These are phyloP conservation scores for Herpetomonas tarakana DNA, from an alignment of 208 protist genomes.

Conservation along the genomic window DNA sequence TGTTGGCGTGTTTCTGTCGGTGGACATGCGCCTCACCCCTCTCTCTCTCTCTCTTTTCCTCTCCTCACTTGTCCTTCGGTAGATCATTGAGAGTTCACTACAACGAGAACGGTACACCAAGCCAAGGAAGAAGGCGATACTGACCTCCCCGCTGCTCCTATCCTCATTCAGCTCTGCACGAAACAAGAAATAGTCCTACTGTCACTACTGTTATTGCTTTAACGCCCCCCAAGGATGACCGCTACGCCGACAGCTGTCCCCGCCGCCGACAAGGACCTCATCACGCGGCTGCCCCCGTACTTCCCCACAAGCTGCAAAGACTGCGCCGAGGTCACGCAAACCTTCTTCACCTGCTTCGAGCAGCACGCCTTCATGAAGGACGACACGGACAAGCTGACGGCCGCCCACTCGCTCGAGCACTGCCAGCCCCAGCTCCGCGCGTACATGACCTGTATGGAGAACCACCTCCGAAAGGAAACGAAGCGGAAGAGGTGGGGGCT, in stretches of 20 bases:
- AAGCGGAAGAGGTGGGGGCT: conserved; percentile 42
- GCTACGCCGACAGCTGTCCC: background rate
- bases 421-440: conserved; percentile 60
- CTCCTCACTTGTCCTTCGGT: background rate
- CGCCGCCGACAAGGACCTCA: conserved; percentile 8
- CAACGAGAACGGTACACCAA: background rate
- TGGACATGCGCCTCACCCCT: background rate
- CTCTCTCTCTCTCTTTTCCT: background rate
- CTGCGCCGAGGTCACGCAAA: conserved; percentile 39
- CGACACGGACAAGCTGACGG: conserved; percentile 45
- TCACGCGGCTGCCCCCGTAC: conserved; percentile 56
- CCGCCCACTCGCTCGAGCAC: conserved; percentile 44
- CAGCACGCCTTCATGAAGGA: conserved; percentile 61
- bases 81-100: background rate
- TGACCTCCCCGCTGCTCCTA: too few species aligned
- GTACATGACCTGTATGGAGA: conserved; percentile 81
- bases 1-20: too few species aligned
- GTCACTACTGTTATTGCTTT: too few species aligned
- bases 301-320: conserved; percentile 65
- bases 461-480: conserved; percentile 22
- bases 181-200: too few species aligned
- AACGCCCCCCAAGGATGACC: background rate
- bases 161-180: too few species aligned
- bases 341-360: conserved; percentile 80
- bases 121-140: background rate